Conservation (phyloP, 1,139 yeast genomes). For the Kodamaea fungicola region DNA sequence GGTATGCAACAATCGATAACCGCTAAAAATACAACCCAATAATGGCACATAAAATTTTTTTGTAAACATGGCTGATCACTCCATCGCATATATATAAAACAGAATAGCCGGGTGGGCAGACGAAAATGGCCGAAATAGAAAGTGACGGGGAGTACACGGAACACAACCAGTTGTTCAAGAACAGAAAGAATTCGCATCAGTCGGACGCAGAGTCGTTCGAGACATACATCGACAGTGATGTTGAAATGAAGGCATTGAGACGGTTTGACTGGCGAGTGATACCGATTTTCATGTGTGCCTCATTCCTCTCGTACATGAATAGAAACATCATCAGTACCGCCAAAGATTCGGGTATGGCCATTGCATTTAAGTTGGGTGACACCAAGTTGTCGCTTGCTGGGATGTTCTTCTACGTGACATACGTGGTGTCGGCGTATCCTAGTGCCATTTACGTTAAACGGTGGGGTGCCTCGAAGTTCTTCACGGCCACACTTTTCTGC, state of each 20-base stretch:
- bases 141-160: neutral
- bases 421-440: slow-evolving; percentile 4
- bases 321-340: slow-evolving; percentile 5
- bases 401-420: slow-evolving; percentile 5
- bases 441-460: slow-evolving; percentile 3
- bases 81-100: too few relatives aligned
- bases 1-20: too few relatives aligned
- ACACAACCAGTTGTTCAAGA: neutral
- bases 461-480: slow-evolving; percentile 4
- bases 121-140: neutral
- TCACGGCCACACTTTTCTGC: slow-evolving; percentile 2
- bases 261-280: slow-evolving; percentile 4
- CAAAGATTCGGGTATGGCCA: slow-evolving; percentile 2
- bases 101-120: neutral
- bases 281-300: slow-evolving; percentile 5
- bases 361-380: slow-evolving; percentile 1
- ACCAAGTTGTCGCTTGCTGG: slow-evolving; percentile 3
- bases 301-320: slow-evolving; percentile 5
- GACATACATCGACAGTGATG: slow-evolving; percentile 4
- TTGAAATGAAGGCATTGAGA: slow-evolving; percentile 5
- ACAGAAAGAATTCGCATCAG: neutral
- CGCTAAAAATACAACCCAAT: too few relatives aligned
- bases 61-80: too few relatives aligned
- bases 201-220: slow-evolving; percentile 4
- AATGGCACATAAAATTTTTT: too few relatives aligned